These are phyloP conservation scores for Solanum habrochaites DNA, from an alignment of 257 asterid genomes.

Conservation along the genomic window DNA sequence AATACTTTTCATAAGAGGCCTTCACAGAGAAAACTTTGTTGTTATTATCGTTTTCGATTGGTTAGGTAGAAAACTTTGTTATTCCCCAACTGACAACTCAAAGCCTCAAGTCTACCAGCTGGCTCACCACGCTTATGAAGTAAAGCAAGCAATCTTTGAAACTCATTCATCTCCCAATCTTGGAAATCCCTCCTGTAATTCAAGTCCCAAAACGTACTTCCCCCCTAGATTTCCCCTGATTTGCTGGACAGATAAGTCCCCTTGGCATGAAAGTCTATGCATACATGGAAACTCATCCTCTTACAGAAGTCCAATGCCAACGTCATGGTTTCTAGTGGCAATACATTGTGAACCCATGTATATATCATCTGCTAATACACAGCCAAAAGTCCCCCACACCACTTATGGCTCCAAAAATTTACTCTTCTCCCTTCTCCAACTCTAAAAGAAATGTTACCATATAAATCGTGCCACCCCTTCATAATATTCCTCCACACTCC, in stretches of 20 bases:
- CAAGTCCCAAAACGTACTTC: neutral
- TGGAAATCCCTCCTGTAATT: neutral
- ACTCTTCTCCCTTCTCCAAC: neutral
- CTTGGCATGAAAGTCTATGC: neutral
- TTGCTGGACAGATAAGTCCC: neutral
- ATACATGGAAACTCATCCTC: neutral
- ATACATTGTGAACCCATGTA: neutral
- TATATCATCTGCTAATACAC: neutral
- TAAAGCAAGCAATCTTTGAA: neutral
- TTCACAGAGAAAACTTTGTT: too few species aligned
- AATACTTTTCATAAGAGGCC: too few species aligned
- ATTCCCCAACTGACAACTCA: too few species aligned
- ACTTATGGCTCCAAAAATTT: neutral
- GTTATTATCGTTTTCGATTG: too few species aligned
- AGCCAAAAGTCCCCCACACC: neutral
- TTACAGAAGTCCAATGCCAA: neutral
- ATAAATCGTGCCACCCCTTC: neutral
- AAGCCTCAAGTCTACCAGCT: too few species aligned
- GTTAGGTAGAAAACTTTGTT: too few species aligned
- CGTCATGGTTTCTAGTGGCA: neutral
- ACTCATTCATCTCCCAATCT: neutral
- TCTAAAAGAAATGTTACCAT: neutral
- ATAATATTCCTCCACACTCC: neutral
- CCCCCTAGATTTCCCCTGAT: neutral
- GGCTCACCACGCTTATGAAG: neutral